A percentile compares a stretch with the other conserved stretches of the same genome.
These are phyloP conservation scores for Keqinozyma sinolaborantium DNA, from an alignment of 1,139 yeast genomes.

Conservation along the genomic window DNA sequence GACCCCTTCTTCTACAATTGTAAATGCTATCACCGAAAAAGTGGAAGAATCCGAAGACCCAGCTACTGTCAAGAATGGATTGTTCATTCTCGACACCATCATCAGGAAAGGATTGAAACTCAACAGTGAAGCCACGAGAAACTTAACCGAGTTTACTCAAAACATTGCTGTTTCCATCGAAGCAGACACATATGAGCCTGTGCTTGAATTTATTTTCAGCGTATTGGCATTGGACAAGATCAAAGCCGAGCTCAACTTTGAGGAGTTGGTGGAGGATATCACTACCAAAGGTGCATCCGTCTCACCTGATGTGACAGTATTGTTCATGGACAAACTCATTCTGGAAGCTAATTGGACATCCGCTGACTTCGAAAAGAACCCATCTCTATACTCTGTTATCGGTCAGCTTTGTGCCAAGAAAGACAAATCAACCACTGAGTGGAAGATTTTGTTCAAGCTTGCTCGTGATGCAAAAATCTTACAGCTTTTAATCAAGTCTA, in stretches of 20 bases:
- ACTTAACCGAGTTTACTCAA: slow-evolving; percentile 6
- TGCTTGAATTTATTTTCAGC: slow-evolving; percentile 18
- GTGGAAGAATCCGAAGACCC: slow-evolving; percentile 7
- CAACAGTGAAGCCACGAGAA: slow-evolving; percentile 1
- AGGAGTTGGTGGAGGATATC: slow-evolving; percentile 27
- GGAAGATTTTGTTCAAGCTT: slow-evolving; percentile 14
- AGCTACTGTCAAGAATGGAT: slow-evolving; percentile 1
- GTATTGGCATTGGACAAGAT: slow-evolving; percentile 9
- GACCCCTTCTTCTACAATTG: slow-evolving; percentile 1
- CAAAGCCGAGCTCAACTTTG: slow-evolving; percentile 8
- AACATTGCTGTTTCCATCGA: slow-evolving; percentile 25
- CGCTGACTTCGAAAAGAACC: slow-evolving; percentile 7
- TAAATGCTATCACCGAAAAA: slow-evolving; percentile 2
- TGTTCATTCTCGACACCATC: slow-evolving; percentile 1
- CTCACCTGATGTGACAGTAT: slow-evolving; percentile 2
- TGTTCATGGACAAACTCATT: slow-evolving; percentile 6
- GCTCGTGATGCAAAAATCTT: slow-evolving; percentile 11
- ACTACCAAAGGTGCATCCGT: slow-evolving; percentile 21
- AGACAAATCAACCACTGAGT: slow-evolving; percentile 9
- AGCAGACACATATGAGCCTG: slow-evolving; percentile 20
- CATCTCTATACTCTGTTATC: slow-evolving; percentile 5
- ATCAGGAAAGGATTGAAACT: neutral
- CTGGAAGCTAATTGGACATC: slow-evolving; percentile 5
- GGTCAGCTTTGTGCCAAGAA: slow-evolving; percentile 5
- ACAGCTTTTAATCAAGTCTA: slow-evolving; percentile 6